These are phyloP conservation scores for Claviceps monticola DNA, from an alignment of 2,329 filamentous ascomycete species.

Conservation along the genomic window DNA sequence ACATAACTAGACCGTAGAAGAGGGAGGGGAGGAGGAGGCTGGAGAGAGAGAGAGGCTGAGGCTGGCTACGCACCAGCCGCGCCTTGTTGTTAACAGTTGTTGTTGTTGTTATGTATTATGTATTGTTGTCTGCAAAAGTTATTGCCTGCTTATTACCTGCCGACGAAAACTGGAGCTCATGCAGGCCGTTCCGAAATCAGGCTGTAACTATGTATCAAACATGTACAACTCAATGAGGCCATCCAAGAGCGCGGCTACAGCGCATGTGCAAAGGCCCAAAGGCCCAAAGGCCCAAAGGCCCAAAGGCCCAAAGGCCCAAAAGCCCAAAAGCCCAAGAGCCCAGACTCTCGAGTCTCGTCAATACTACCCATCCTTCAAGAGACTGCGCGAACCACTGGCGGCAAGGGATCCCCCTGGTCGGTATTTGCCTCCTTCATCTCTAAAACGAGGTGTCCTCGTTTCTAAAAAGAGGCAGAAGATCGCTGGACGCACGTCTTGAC, in stretches of 20 bases:
- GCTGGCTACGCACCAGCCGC: neutral
- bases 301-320: neutral
- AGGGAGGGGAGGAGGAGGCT: neutral
- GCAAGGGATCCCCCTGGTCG: no score
- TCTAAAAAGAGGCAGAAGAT: neutral
- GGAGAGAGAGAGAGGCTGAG: neutral
- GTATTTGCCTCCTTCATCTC: no score
- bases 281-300: no score
- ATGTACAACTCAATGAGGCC: no score
- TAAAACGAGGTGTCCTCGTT: neutral
- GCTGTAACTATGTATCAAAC: no score
- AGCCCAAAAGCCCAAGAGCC: no score
- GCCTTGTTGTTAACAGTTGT: no score
- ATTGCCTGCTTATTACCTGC: no score
- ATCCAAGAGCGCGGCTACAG: neutral
- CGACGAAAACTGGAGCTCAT: neutral
- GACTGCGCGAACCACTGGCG: no score
- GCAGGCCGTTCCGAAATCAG: neutral
- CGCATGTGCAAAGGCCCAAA: neutral
- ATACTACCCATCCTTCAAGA: neutral
- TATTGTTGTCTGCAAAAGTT: no score
- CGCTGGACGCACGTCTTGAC: slow-evolving; percentile 3
- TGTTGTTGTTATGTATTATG: no score
- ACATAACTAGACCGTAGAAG: no score
- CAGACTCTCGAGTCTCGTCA: neutral